Conservation (phyloP, 2,329 filamentous ascomycete species). For the Furcasterigmium sp. region DNA sequence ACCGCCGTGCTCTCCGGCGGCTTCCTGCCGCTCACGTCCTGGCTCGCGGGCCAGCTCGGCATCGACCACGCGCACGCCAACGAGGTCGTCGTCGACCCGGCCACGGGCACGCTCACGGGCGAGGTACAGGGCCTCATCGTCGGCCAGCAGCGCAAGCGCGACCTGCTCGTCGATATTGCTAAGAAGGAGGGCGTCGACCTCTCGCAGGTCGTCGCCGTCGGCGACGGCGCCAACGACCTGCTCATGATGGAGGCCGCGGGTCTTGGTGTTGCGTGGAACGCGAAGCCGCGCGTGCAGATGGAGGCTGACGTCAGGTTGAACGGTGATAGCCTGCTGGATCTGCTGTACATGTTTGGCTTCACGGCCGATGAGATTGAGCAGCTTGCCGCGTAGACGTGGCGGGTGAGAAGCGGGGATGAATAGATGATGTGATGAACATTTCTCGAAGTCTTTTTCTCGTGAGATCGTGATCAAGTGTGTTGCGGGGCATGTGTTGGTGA, state of each 20-base stretch:
- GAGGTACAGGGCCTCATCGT: conserved; percentile 69
- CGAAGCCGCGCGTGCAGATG: conserved; percentile 76
- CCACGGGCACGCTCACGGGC: conserved; percentile 57
- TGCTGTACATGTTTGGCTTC: conserved; percentile 71
- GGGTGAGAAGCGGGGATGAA: conserved; percentile 11
- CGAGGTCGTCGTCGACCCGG: conserved; percentile 62
- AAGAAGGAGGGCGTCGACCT: conserved; percentile 59
- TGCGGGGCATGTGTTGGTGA: too few species aligned
- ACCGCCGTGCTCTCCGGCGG: conserved; percentile 90
- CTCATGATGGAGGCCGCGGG: conserved; percentile 74
- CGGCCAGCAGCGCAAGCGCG: conserved; percentile 68
- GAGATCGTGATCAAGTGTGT: too few species aligned
- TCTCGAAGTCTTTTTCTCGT: too few species aligned
- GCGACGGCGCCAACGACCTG: conserved; percentile 79
- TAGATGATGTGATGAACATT: neutral
- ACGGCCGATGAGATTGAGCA: conserved; percentile 56
- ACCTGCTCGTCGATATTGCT: conserved; percentile 67
- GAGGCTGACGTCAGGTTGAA: conserved; percentile 71
- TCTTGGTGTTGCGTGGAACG: conserved; percentile 77
- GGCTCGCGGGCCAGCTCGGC: conserved; percentile 75
- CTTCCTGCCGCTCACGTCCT: conserved; percentile 82
- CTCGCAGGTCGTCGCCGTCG: conserved; percentile 67
- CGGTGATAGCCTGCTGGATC: conserved; percentile 61
- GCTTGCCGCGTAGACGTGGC: conserved; percentile 27
- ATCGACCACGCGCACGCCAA: conserved; percentile 90